Percentiles rank a stretch among this genome's conserved stretches.
These are phyloP conservation scores for Moelleriella libera DNA, from an alignment of 2,329 filamentous ascomycete genomes.

Conservation along the genomic window DNA sequence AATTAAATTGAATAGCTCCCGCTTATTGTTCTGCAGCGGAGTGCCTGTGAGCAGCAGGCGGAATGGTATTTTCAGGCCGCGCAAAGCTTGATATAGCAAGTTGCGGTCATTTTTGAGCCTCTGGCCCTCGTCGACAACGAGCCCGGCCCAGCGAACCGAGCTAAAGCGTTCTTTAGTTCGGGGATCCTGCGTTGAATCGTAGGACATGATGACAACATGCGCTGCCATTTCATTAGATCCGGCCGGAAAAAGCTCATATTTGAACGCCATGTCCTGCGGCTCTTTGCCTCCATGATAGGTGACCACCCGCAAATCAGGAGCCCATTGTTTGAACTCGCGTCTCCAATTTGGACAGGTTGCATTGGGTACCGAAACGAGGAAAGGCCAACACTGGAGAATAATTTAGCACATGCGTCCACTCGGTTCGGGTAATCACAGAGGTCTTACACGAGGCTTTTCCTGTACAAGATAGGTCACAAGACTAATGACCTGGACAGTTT, in stretches of 20 bases:
- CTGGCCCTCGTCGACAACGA: slow-evolving; percentile 92
- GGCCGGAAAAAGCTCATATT: slow-evolving; percentile 73
- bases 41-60: slow-evolving; percentile 81
- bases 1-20: slow-evolving; percentile 90
- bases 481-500: slow-evolving; percentile 86
- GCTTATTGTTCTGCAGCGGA: slow-evolving; percentile 86
- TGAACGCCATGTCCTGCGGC: slow-evolving; percentile 61
- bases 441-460: slow-evolving; percentile 36
- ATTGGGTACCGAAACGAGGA: slow-evolving; percentile 86
- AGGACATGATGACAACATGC: slow-evolving; percentile 89
- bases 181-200: slow-evolving; percentile 72
- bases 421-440: background rate
- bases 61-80: slow-evolving; percentile 63
- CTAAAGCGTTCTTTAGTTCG: slow-evolving; percentile 52
- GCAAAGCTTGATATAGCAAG: slow-evolving; percentile 62
- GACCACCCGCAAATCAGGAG: slow-evolving; percentile 74
- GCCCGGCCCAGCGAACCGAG: slow-evolving; percentile 65
- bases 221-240: slow-evolving; percentile 57
- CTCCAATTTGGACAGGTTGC: slow-evolving; percentile 97
- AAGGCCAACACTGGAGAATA: slow-evolving; percentile 57
- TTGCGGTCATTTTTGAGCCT: slow-evolving; percentile 88
- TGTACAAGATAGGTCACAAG: slow-evolving; percentile 63
- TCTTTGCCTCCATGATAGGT: slow-evolving; percentile 73
- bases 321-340: slow-evolving; percentile 89
- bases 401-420: background rate